phyloP scores from a whole-genome alignment of 2,329 filamentous ascomycete genomes.

The Hypomyces rosellus region DNA sequence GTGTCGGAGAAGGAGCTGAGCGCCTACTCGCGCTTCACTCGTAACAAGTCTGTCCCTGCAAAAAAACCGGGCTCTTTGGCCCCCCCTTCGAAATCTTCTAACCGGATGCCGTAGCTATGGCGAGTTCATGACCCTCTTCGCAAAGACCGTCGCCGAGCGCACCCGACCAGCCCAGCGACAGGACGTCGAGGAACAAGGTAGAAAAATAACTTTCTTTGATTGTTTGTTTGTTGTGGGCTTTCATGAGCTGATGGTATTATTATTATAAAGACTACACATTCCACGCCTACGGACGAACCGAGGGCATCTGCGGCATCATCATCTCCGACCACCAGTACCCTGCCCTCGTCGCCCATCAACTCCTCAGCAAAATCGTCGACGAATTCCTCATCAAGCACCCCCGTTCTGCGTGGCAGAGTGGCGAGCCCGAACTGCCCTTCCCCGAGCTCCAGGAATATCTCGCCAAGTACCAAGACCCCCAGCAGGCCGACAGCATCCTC shows the following conservation, averaged over 20 bases:
- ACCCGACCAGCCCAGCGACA: constrained; percentile 76
- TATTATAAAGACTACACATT: constrained; percentile 60
- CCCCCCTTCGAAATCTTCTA: constrained; percentile 8
- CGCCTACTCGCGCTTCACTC: constrained; percentile 74
- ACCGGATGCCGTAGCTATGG: constrained; percentile 32
- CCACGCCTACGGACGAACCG: constrained; percentile 69
- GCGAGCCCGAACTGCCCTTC: constrained; percentile 51
- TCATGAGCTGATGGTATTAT: not conserved
- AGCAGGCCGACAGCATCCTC: constrained; percentile 84
- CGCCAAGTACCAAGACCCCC: constrained; percentile 72
- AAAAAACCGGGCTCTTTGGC: not conserved
- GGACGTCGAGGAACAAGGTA: constrained; percentile 77
- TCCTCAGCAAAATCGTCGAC: constrained; percentile 80
- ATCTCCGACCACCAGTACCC: constrained; percentile 74
- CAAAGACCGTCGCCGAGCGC: constrained; percentile 80
- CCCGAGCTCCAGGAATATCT: constrained; percentile 74
- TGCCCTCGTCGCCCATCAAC: constrained; percentile 72
- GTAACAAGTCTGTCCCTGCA: constrained; percentile 49
- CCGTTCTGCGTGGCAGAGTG: constrained; percentile 56
- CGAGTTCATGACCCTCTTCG: constrained; percentile 76
- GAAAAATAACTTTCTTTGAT: not conserved
- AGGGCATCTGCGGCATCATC: constrained; percentile 70
- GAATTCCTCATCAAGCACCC: constrained; percentile 78
- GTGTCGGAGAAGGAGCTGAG: constrained; percentile 70
- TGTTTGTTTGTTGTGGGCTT: too few species aligned